A percentile compares a stretch with the other conserved stretches of the same genome.
These are phyloP conservation scores for Phytomonas francai DNA, from an alignment of 208 protist genomes.

Conservation along the genomic window DNA sequence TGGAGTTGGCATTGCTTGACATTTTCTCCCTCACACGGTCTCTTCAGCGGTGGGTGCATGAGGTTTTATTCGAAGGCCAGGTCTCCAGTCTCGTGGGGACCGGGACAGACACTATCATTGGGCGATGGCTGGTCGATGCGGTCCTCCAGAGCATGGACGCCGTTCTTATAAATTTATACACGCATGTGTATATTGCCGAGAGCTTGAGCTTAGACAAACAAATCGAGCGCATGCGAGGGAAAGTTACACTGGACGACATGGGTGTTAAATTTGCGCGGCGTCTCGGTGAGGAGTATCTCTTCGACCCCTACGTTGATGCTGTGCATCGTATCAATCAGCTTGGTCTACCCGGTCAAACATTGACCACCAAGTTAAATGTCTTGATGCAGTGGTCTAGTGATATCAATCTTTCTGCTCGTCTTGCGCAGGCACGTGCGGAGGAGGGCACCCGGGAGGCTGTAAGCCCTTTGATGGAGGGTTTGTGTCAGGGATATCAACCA, in stretches of 20 bases:
- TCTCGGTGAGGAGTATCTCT: slow-evolving; percentile 46
- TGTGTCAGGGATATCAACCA: not conserved
- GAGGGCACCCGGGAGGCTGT: not conserved
- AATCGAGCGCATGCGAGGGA: slow-evolving; percentile 34
- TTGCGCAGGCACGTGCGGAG: slow-evolving; percentile 40
- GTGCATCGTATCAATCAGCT: slow-evolving; percentile 69
- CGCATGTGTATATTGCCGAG: slow-evolving; percentile 41
- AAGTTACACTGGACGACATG: slow-evolving; percentile 68
- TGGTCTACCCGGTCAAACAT: slow-evolving; percentile 22
- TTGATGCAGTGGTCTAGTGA: slow-evolving; percentile 71
- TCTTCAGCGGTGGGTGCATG: slow-evolving; percentile 51
- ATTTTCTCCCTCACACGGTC: slow-evolving; percentile 61
- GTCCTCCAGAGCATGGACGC: slow-evolving; percentile 46
- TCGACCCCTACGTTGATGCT: slow-evolving; percentile 80
- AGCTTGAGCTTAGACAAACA: slow-evolving; percentile 30
- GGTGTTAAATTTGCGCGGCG: slow-evolving; percentile 66
- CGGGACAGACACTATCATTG: slow-evolving; percentile 33
- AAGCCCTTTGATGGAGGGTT: not conserved
- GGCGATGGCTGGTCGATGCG: slow-evolving; percentile 55
- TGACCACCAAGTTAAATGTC: slow-evolving; percentile 52
- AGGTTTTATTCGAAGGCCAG: slow-evolving; percentile 34
- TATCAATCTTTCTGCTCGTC: slow-evolving; percentile 67
- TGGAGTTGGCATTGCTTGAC: slow-evolving; percentile 66
- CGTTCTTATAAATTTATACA: slow-evolving; percentile 67
- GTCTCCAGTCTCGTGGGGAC: slow-evolving; percentile 19